phyloP scores from a whole-genome alignment of 2,329 filamentous ascomycete genomes.

The Chalaropsis thielavioides region DNA sequence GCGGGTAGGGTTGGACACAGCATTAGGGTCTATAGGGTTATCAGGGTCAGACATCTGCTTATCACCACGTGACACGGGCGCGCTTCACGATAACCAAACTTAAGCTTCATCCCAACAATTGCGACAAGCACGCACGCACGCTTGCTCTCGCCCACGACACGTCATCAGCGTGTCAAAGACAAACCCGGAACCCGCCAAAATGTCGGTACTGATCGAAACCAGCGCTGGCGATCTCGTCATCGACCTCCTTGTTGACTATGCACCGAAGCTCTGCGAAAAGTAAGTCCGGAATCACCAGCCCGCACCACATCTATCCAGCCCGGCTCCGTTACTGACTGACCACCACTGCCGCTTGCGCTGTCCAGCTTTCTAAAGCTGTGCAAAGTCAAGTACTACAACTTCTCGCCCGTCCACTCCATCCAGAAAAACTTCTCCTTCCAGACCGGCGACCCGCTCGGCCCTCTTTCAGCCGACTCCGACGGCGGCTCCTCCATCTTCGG shows the following conservation, averaged over 20 bases:
- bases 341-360: constrained; percentile 23
- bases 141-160: too few relatives aligned
- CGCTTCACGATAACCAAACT: too few relatives aligned
- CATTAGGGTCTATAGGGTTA: too few relatives aligned
- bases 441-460: constrained; percentile 85
- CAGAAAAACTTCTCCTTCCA: constrained; percentile 96
- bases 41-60: too few relatives aligned
- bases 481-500: constrained; percentile 92
- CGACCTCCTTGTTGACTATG: constrained; percentile 76
- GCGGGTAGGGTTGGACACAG: too few relatives aligned
- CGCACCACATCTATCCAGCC: constrained; percentile 10
- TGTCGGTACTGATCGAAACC: constrained; percentile 92
- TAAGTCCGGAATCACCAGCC: constrained; percentile 34
- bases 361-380: constrained; percentile 92
- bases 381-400: constrained; percentile 99
- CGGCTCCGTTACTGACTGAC: constrained; percentile 17
- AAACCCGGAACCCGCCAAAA: constrained; percentile 26
- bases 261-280: constrained; percentile 90
- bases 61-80: too few relatives aligned
- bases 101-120: too few relatives aligned
- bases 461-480: constrained; percentile 70
- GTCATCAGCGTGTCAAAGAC: background rate
- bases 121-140: too few relatives aligned
- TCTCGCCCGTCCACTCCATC: constrained; percentile 77
- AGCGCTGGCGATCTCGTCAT: constrained; percentile 89